Percentiles rank a stretch among this genome's conserved stretches.
phyloP scores from a whole-genome alignment of 768 basidiomycete species.

The Leccinellum albellum region DNA sequence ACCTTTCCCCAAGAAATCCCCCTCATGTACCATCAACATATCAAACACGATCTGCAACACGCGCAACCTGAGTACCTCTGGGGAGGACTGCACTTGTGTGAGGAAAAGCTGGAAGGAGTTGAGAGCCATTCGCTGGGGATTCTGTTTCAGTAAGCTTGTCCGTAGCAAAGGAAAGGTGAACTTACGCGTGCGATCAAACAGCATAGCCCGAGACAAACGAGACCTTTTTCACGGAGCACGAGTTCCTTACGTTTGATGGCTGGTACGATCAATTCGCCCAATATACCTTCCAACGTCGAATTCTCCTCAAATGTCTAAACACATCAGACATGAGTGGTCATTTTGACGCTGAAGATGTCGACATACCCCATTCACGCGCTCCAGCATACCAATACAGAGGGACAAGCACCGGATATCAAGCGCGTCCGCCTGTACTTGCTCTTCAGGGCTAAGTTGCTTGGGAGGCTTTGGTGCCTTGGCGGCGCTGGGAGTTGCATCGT shows the following conservation, averaged over 20 bases:
- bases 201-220: constrained; percentile 68
- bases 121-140: constrained; percentile 28
- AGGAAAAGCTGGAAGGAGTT: constrained; percentile 78
- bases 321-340: neutral
- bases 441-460: constrained; percentile 53
- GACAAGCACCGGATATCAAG: constrained; percentile 73
- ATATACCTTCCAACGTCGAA: constrained; percentile 60
- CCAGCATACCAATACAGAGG: constrained; percentile 79
- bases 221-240: constrained; percentile 55
- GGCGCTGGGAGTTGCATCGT: constrained; percentile 1
- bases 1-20: constrained; percentile 52
- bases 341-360: neutral
- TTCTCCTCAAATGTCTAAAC: constrained; percentile 59
- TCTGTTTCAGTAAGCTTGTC: neutral
- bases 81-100: constrained; percentile 63
- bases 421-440: constrained; percentile 52
- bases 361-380: constrained; percentile 80
- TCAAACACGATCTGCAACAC: constrained; percentile 85
- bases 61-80: constrained; percentile 61
- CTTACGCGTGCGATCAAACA: constrained; percentile 63
- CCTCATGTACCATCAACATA: constrained; percentile 79
- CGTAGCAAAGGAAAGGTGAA: neutral
- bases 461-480: constrained; percentile 17
- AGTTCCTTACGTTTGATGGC: constrained; percentile 87
- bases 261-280: constrained; percentile 85